Evolutionary conservation across 306 rosid genomes (phyloP), one percentile per base, ranked within the genome.

Genomic region (Pyrus bretschneideri): DNA sequence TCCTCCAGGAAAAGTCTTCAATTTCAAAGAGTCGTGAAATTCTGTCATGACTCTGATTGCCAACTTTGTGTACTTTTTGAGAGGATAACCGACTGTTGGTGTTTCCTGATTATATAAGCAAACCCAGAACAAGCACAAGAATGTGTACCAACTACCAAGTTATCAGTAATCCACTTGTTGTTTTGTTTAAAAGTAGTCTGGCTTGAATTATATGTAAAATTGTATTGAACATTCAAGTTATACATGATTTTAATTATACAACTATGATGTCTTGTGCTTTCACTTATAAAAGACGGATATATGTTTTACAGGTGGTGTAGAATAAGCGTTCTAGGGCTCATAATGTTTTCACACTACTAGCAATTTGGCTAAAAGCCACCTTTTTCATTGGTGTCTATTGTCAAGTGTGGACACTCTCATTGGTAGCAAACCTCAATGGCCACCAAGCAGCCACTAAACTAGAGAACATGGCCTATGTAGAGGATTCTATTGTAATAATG

Each of bases 291-390:
- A 33, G 9, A 21, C 2, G 29, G 22, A n/a, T 45, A 31, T 44
- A 57, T 59, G 46, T 59, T 31, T 11, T 19, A 59, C 70, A 80
- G 83, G 83, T 68, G 74, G 58, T 67, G 25, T 15, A 1, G 74
- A 73, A 23, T 73, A 62, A 8, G 54, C 31, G 51, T 58, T 72
- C 2, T 80, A 74, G 35, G 70, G 58, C 62, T 5, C 31, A 18
- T 17, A 55, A 15, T 44, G 66, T 67, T 35, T 11, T 25, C 27
- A 25, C 44, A 31, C 33, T 31, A 31, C 33, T 31, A 31, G 5
- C 4, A 31, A 4, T 31, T 31, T 31, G 33, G 33, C 33, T 31
- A 31, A 31, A 31, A 31, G 33, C 33, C 5, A 31, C 33, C 4
- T 4, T 31, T 31, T 31, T 31, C 5, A 31, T 31, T 31, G 33